Evolutionary conservation across 2,329 filamentous ascomycete genomes (phyloP).

Genomic region (Polytolypa hystricis): DNA sequence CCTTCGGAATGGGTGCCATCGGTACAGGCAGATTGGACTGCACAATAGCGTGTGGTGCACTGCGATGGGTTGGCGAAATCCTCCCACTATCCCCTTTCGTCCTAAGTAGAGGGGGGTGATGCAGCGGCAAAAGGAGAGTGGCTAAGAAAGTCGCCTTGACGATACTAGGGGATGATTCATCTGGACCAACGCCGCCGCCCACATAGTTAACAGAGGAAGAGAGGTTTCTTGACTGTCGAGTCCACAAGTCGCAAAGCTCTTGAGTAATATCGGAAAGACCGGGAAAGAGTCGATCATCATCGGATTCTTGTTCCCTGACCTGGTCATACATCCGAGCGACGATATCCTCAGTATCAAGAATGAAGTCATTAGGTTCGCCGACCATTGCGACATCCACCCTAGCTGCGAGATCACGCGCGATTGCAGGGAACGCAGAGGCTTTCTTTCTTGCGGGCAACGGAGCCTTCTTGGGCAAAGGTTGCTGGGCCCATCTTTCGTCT

Average conservation of each 20-base stretch:
- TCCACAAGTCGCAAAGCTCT: conserved; percentile 26
- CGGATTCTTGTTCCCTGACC: conserved; percentile 22
- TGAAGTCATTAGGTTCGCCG: conserved; percentile 58
- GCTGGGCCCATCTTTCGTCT: conserved; percentile 27
- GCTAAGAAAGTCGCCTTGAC: conserved; percentile 72
- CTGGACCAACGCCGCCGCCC: conserved; percentile 54
- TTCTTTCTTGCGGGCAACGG: conserved; percentile 32
- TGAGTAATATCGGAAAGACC: conserved; percentile 25
- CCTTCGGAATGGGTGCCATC: conserved; percentile 52
- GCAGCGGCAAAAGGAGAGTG: conserved; percentile 64
- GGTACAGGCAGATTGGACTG: conserved; percentile 18
- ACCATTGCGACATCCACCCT: conserved; percentile 48
- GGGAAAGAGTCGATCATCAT: conserved; percentile 21
- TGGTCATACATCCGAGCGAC: conserved; percentile 52
- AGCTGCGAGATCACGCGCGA: conserved; percentile 59
- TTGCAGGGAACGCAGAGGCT: conserved; percentile 54
- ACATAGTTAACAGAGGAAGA: conserved; percentile 27
- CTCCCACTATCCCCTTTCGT: conserved; percentile 14
- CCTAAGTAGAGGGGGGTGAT: conserved; percentile 50
- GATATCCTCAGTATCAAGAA: conserved; percentile 64
- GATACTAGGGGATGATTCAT: conserved; percentile 50
- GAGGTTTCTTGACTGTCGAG: conserved; percentile 26
- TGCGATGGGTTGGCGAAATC: conserved; percentile 16
- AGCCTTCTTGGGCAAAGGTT: conserved; percentile 24
- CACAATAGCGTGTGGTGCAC: conserved; percentile 20